A percentile compares a stretch with the other conserved stretches of the same genome.
phyloP scores from a whole-genome alignment of 2,329 filamentous ascomycete species.

The Grosmannia huntii region DNA sequence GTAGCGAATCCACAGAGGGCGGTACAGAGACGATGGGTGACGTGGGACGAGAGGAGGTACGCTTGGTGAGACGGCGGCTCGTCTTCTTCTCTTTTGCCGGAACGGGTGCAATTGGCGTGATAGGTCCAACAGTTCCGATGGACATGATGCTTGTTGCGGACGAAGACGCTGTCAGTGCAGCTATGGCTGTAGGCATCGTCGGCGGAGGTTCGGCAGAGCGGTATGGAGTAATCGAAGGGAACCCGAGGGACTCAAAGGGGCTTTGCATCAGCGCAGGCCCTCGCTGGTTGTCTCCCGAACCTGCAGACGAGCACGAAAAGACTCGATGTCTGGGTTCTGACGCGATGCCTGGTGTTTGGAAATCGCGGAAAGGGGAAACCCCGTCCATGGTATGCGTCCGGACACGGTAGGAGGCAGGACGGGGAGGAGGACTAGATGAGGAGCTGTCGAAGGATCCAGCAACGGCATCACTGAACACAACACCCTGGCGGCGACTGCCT shows the following conservation, averaged over 20 bases:
- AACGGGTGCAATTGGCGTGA: neutral
- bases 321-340: constrained; percentile 48
- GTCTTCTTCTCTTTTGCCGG: constrained; percentile 28
- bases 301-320: constrained; percentile 56
- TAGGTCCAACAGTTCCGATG: neutral
- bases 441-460: constrained; percentile 35
- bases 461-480: constrained; percentile 47
- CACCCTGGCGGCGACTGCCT: constrained; percentile 36
- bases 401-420: constrained; percentile 29
- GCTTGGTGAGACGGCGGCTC: constrained; percentile 41
- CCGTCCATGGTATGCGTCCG: constrained; percentile 48
- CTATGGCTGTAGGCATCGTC: constrained; percentile 10
- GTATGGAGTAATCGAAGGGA: constrained; percentile 22
- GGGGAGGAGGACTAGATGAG: constrained; percentile 28
- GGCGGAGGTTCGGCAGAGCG: constrained; percentile 24
- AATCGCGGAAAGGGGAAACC: constrained; percentile 30
- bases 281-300: constrained; percentile 33
- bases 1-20: constrained; percentile 47
- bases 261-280: constrained; percentile 24
- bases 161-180: constrained; percentile 5
- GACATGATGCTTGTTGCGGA: constrained; percentile 5
- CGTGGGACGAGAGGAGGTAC: constrained; percentile 40
- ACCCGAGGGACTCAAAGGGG: constrained; percentile 29
- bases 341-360: constrained; percentile 23
- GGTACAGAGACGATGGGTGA: constrained; percentile 41